Evolutionary conservation across 2,329 filamentous ascomycete genomes (phyloP).

Genomic region (Aspergillus clavatus): DNA sequence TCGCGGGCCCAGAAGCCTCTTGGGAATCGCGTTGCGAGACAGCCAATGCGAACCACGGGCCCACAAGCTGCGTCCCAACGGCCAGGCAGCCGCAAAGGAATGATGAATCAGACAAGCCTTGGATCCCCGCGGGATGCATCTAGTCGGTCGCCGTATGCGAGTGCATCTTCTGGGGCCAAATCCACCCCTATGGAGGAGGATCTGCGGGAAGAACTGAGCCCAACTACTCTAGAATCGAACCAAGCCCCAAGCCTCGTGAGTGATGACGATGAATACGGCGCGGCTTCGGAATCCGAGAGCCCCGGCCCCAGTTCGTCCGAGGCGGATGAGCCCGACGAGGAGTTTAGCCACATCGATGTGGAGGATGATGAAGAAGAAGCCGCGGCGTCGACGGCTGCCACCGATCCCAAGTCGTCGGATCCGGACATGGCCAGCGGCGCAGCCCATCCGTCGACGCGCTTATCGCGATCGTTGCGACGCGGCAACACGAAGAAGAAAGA

Average conservation of each 20-base stretch:
- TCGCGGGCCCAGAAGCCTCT: slow-evolving; percentile 17
- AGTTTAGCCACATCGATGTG: slow-evolving; percentile 43
- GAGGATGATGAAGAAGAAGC: slow-evolving; percentile 44
- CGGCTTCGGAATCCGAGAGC: slow-evolving; percentile 59
- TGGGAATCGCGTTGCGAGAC: slow-evolving; percentile 29
- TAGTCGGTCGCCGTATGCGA: slow-evolving; percentile 28
- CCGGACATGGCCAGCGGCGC: slow-evolving; percentile 28
- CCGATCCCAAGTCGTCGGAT: slow-evolving; percentile 32
- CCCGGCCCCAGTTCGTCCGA: slow-evolving; percentile 46
- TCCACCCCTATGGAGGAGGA: slow-evolving; percentile 16
- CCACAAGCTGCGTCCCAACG: slow-evolving; percentile 48
- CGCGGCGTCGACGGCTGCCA: slow-evolving; percentile 28
- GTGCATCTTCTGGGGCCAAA: slow-evolving; percentile 42
- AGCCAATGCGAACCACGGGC: slow-evolving; percentile 56
- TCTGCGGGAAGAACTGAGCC: slow-evolving; percentile 55
- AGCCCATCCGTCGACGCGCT: slow-evolving; percentile 20
- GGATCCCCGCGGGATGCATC: slow-evolving; percentile 36
- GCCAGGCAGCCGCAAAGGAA: slow-evolving; percentile 58
- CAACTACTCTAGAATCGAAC: slow-evolving; percentile 65
- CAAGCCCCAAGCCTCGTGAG: slow-evolving; percentile 75
- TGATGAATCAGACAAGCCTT: slow-evolving; percentile 36
- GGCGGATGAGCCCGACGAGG: slow-evolving; percentile 51
- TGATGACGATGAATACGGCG: slow-evolving; percentile 74
- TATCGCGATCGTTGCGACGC: slow-evolving; percentile 30
- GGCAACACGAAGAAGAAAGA: slow-evolving; percentile 30